Evolutionary conservation across 495 filamentous ascomycete species (phyloP).

Genomic region (Aspergillus sclerotiicarbonarius): DNA sequence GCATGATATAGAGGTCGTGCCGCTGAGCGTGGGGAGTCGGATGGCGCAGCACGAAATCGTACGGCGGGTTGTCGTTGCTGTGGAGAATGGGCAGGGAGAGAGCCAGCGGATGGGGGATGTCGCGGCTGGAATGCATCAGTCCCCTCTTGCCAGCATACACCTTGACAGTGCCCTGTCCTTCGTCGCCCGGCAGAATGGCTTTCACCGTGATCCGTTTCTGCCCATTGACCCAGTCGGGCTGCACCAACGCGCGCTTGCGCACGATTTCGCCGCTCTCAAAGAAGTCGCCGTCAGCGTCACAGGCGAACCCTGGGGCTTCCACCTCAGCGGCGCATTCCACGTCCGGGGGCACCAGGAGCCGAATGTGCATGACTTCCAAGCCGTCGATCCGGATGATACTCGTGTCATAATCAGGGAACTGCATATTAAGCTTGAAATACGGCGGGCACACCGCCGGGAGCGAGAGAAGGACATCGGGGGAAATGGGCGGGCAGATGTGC

Average conservation of each 20-base stretch:
- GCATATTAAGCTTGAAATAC: conserved; percentile 76
- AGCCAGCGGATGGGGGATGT: conserved; percentile 88
- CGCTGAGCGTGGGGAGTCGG: conserved; percentile 95
- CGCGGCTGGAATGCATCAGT: conserved; percentile 91
- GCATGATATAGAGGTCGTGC: conserved; percentile 93
- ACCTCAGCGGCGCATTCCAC: conserved; percentile 94
- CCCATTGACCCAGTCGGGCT: conserved; percentile 86
- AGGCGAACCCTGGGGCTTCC: conserved; percentile 73
- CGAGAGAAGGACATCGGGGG: conserved; percentile 77
- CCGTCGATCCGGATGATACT: conserved; percentile 82
- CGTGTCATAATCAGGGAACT: conserved; percentile 88
- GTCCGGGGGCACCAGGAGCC: conserved; percentile 80
- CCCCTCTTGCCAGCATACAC: conserved; percentile 92
- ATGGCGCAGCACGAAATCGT: conserved; percentile 89
- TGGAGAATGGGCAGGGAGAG: conserved; percentile 90
- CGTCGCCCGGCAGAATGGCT: conserved; percentile 83
- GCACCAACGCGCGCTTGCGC: conserved; percentile 81
- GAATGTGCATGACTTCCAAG: conserved; percentile 86
- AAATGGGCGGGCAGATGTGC: conserved; percentile 85
- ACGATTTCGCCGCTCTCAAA: conserved; percentile 90
- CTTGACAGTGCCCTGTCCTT: conserved; percentile 85
- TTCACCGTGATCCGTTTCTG: conserved; percentile 91
- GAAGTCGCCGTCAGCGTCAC: conserved; percentile 83
- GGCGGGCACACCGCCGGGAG: conserved; percentile 82
- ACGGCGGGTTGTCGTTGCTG: conserved; percentile 85